Evolutionary conservation across 2,329 filamentous ascomycete species (phyloP), one percentile per base, ranked within the genome.

Genomic region (Elsinoe batatas): DNA sequence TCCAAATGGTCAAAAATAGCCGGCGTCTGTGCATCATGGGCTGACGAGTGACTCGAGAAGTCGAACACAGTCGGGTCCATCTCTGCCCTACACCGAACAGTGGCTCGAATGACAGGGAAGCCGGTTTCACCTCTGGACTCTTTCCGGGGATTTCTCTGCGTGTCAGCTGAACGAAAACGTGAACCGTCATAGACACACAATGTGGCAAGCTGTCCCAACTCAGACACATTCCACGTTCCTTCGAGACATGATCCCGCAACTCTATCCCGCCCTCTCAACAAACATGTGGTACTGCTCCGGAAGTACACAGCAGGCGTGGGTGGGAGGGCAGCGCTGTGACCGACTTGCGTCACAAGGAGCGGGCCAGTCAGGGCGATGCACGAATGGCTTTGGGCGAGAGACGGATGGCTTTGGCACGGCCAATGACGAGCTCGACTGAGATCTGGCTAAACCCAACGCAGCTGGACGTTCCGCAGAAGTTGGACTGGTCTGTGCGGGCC

Each of bases 161-260:
- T 38, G 47, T 51, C 47, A 51, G 47, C 32, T 38, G 47, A 33
- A 36, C 47, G 40, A 11, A 44, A n/a, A 26, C 12, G 12, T 15
- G 17, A 42, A 15, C 38, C 38, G 10, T 20, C n/a, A 20, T 18
- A 8, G 38, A 11, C 10, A 15, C 38, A 42, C n/a, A 20, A 42
- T 20, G 22, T 26, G 22, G 43, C 43, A 47, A 36, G 46, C 26
- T 50, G 47, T 38, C 47, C 44, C 30, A 26, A 51, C 15, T 51
- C 47, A 51, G 47, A 51, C 47, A 51, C 47, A 51, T 51, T 51
- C 47, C 47, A 51, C 47, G 47, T 51, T 51, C 47, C 33, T 51
- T 11, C 32, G 20, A 51, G 47, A 51, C 47, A 51, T 26, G 10
- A 38, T 36, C 47, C 35, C 47, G 18, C 47, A 51, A 38, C 44